A percentile compares a stretch with the other conserved stretches of the same genome.
These are phyloP conservation scores for Diaporthe capsici DNA, from an alignment of 2,329 filamentous ascomycete genomes.

Conservation along the genomic window DNA sequence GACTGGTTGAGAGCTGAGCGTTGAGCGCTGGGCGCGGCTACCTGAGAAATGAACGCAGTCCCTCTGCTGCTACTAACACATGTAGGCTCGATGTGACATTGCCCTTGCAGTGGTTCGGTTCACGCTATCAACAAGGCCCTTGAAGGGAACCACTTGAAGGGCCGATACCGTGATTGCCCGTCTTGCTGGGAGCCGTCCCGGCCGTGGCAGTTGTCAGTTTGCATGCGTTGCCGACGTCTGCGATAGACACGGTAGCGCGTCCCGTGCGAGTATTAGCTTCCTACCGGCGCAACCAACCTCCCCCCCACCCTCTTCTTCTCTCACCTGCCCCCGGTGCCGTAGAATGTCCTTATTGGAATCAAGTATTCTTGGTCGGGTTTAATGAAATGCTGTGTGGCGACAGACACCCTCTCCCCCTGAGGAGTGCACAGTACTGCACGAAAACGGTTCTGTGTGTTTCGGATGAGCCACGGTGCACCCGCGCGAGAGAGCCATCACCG, in stretches of 20 bases:
- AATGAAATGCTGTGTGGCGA: neutral
- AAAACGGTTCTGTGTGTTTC: neutral
- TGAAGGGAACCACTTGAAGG: neutral
- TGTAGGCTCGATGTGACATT: slow-evolving; percentile 20
- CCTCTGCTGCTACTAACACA: neutral
- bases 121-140: slow-evolving; percentile 11
- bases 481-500: neutral
- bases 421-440: neutral
- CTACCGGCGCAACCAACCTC: neutral
- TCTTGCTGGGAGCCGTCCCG: neutral
- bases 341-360: neutral
- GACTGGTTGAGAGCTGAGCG: slow-evolving; percentile 6
- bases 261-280: slow-evolving; percentile 13
- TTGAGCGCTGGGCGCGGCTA: slow-evolving; percentile 27
- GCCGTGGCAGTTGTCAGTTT: neutral
- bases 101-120: slow-evolving; percentile 33
- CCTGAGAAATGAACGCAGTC: neutral
- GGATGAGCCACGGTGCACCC: slow-evolving; percentile 17
- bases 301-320: no score
- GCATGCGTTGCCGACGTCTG: slow-evolving; percentile 13
- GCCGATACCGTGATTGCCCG: neutral
- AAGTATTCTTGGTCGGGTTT: neutral
- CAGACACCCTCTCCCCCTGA: neutral
- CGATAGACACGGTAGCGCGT: slow-evolving; percentile 4
- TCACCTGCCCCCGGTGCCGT: neutral